phyloP scores from a whole-genome alignment of 305 asterid genomes.

The Fraxinus albicans region DNA sequence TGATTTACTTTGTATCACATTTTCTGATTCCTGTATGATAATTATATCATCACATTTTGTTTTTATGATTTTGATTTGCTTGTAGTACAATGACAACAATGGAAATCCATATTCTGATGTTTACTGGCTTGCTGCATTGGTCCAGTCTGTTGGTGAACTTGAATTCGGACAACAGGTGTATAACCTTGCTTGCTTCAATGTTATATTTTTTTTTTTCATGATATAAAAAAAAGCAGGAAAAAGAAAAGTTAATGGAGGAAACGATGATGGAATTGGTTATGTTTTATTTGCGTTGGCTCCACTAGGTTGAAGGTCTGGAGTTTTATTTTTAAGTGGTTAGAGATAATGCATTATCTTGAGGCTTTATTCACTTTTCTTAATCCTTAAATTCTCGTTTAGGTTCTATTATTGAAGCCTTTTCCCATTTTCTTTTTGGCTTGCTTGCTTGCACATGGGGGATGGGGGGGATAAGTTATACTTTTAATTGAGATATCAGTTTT shows the following conservation, averaged over 20 bases:
- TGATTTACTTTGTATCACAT: slow-evolving; percentile 1
- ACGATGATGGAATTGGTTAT: slow-evolving; percentile 3
- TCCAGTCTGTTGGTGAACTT: slow-evolving; percentile 92
- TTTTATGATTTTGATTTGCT: slow-evolving; percentile 14
- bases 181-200: slow-evolving; percentile 11
- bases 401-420: not conserved
- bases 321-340: not conserved
- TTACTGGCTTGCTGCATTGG: slow-evolving; percentile 92
- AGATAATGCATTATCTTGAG: not conserved
- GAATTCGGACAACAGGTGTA: slow-evolving; percentile 92
- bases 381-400: not conserved
- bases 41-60: not conserved
- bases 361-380: not conserved
- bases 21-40: slow-evolving; percentile 2
- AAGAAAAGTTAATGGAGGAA: not conserved
- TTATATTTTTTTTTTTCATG: not conserved
- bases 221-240: not conserved
- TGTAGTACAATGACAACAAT: slow-evolving; percentile 91
- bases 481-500: not conserved
- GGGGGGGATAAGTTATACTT: not conserved
- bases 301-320: not conserved
- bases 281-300: not conserved
- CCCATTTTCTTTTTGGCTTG: not conserved
- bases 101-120: slow-evolving; percentile 94
- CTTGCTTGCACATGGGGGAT: not conserved